Evolutionary conservation across 805 yeast species (phyloP).

Genomic region (Kluyveromyces lactis): DNA sequence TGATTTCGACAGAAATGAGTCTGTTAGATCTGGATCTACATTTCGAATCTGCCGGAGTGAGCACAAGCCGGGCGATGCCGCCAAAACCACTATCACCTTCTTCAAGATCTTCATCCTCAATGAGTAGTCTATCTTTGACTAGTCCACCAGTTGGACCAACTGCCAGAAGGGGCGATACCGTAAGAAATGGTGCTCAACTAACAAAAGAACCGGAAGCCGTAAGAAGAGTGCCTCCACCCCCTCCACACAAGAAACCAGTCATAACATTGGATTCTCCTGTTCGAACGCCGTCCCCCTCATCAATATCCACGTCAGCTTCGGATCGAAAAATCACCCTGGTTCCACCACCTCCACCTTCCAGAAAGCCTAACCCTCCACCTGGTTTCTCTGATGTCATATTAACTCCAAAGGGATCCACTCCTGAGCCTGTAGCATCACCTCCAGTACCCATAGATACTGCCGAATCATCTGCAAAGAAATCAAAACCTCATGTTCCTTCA

Average conservation of each 20-base stretch:
- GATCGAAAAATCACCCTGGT: constrained; percentile 8
- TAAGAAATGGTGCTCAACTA: neutral
- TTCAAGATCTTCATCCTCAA: constrained; percentile 6
- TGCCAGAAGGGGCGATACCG: neutral
- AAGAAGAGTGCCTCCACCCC: neutral
- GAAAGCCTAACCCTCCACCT: constrained; percentile 30
- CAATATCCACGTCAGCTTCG: neutral
- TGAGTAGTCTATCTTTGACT: constrained; percentile 1
- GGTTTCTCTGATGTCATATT: constrained; percentile 29
- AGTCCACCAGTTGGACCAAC: neutral
- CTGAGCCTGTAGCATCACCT: constrained; percentile 11
- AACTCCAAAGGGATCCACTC: constrained; percentile 26
- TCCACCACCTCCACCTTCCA: constrained; percentile 28
- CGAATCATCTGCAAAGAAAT: neutral
- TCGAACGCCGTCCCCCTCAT: neutral
- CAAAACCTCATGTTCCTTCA: constrained; percentile 21
- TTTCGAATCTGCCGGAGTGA: neutral
- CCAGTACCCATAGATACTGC: constrained; percentile 8
- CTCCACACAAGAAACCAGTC: neutral
- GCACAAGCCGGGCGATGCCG: neutral
- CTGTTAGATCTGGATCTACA: constrained; percentile 9
- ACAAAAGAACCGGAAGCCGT: neutral
- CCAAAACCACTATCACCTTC: constrained; percentile 4
- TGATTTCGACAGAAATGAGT: constrained; percentile 8
- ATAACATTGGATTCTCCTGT: neutral